Percentiles rank a stretch among this genome's conserved stretches.
phyloP scores from a whole-genome alignment of 106 monocot genomes.

The Apostasia shenzhenica region DNA sequence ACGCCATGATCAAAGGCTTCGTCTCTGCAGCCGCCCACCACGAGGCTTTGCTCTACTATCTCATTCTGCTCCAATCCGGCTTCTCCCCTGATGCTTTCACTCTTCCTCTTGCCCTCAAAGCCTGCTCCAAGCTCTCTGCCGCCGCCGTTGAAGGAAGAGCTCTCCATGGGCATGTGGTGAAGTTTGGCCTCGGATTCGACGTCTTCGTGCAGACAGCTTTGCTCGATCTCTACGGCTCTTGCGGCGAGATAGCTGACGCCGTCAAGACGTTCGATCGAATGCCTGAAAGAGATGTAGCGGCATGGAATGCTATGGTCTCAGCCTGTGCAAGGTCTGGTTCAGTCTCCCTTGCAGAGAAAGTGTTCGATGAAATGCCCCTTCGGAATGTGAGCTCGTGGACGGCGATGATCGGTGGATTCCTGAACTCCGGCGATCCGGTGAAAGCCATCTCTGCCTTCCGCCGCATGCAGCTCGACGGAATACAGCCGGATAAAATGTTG shows the following conservation, averaged over 20 bases:
- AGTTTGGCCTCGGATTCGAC: neutral
- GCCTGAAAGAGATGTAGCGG: conserved; percentile 3
- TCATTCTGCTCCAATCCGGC: neutral
- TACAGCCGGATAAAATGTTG: conserved; percentile 44
- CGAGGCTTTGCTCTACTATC: neutral
- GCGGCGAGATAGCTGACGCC: neutral
- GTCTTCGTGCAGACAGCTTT: neutral
- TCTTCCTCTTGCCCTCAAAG: conserved; percentile 1
- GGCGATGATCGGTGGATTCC: conserved; percentile 39
- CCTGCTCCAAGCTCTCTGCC: neutral
- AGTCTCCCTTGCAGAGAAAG: neutral
- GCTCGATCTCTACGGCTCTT: conserved; percentile 2
- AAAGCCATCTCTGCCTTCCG: conserved; percentile 31
- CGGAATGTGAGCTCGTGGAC: conserved; percentile 50
- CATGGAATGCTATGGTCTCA: conserved; percentile 10
- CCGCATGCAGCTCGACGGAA: conserved; percentile 9
- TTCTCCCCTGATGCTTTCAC: conserved; percentile 5
- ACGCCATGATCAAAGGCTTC: neutral
- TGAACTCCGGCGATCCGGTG: conserved; percentile 18
- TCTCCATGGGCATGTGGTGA: conserved; percentile 1
- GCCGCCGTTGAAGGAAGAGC: neutral
- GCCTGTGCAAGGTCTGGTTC: conserved; percentile 26
- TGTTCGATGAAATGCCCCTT: conserved; percentile 36
- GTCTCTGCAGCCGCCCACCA: neutral
- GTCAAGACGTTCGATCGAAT: conserved; percentile 1